Conservation (phyloP, 352 stramenopile species). For the Phytophthora uliginosa region DNA sequence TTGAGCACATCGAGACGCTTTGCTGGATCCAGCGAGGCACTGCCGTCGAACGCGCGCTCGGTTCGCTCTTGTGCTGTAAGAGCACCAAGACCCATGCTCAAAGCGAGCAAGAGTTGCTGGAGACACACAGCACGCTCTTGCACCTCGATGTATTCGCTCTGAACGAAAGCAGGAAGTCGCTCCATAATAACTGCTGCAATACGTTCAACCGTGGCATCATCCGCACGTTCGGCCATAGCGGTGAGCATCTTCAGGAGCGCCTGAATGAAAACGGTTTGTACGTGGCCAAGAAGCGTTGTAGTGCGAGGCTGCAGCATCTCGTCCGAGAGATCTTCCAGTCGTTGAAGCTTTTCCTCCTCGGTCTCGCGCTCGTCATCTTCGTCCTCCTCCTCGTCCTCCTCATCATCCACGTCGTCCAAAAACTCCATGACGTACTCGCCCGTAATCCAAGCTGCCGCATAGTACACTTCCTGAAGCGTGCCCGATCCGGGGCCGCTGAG, state of each 20-base stretch:
- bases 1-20: slow-evolving; percentile 70
- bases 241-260: slow-evolving; percentile 92
- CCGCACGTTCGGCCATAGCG: slow-evolving; percentile 75
- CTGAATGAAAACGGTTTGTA: slow-evolving; percentile 97
- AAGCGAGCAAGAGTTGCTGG: slow-evolving; percentile 75
- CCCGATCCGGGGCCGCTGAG: slow-evolving; percentile 74
- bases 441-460: slow-evolving; percentile 97
- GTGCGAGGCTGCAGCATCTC: slow-evolving; percentile 86
- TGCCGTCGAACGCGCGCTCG: slow-evolving; percentile 74
- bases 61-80: slow-evolving; percentile 72
- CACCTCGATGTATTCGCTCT: slow-evolving; percentile 95
- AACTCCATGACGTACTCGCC: slow-evolving; percentile 97
- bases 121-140: slow-evolving; percentile 94
- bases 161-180: slow-evolving; percentile 89
- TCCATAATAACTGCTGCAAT: slow-evolving; percentile 89
- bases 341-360: slow-evolving; percentile 88
- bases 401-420: slow-evolving; percentile 83
- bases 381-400: slow-evolving; percentile 83
- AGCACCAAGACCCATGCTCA: slow-evolving; percentile 67
- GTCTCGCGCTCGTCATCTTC: slow-evolving; percentile 80
- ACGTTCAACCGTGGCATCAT: slow-evolving; percentile 86
- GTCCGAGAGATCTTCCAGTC: slow-evolving; percentile 84
- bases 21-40: slow-evolving; percentile 49
- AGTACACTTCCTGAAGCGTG: slow-evolving; percentile 95
- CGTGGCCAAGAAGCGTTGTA: slow-evolving; percentile 85